Evolutionary conservation across 2,329 filamentous ascomycete species (phyloP).

Genomic region (Daldinia sp.): DNA sequence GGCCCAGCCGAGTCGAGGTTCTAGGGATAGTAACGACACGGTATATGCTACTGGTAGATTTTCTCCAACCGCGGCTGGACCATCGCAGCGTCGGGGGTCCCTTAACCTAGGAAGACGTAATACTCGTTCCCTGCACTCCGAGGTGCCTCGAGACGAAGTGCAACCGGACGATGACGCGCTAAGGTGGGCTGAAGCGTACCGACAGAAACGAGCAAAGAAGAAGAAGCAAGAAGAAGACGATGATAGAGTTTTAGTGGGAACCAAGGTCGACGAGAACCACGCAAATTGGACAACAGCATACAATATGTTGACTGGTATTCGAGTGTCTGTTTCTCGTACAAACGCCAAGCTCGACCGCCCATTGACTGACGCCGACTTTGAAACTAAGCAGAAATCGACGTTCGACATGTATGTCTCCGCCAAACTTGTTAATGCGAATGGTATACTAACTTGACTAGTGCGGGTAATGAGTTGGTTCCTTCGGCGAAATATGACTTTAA

Average conservation of each 20-base stretch:
- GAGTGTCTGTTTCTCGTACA: slow-evolving; percentile 93
- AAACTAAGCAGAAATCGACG: slow-evolving; percentile 94
- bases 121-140: slow-evolving; percentile 86
- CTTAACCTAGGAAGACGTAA: slow-evolving; percentile 80
- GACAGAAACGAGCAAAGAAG: slow-evolving; percentile 90
- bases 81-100: slow-evolving; percentile 77
- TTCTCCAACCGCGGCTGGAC: slow-evolving; percentile 69
- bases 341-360: slow-evolving; percentile 96
- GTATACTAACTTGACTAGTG: slow-evolving; percentile 62
- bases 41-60: slow-evolving; percentile 80
- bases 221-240: slow-evolving; percentile 89
- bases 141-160: slow-evolving; percentile 83
- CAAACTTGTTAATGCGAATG: background rate
- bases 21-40: slow-evolving; percentile 75
- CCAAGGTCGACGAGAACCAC: slow-evolving; percentile 96
- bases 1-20: slow-evolving; percentile 68
- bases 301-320: slow-evolving; percentile 99
- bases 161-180: slow-evolving; percentile 88
- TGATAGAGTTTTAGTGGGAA: slow-evolving; percentile 92
- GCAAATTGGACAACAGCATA: slow-evolving; percentile 98
- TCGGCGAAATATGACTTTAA: slow-evolving; percentile 99
- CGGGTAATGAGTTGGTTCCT: slow-evolving; percentile 94
- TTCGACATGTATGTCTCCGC: slow-evolving; percentile 84
- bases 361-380: slow-evolving; percentile 89
- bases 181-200: slow-evolving; percentile 91